phyloP scores from a whole-genome alignment of 1,284 basidiomycete species.

The Cutaneotrichosporon dermatis region DNA sequence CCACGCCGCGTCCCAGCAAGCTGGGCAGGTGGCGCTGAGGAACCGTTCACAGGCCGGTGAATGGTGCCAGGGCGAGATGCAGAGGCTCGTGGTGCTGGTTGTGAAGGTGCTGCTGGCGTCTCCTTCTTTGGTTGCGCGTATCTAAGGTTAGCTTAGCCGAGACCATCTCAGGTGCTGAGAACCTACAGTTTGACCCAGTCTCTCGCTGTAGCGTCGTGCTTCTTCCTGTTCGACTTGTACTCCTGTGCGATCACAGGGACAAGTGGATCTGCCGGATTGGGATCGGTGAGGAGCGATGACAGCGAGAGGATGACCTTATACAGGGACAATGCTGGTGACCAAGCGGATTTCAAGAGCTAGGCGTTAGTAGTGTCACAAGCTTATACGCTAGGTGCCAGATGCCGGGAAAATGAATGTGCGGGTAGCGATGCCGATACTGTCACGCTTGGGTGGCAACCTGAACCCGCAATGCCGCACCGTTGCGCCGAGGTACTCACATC shows the following conservation, averaged over 20 bases:
- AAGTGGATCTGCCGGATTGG: constrained; percentile 81
- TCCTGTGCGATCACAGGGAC: constrained; percentile 59
- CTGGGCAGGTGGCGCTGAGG: constrained; percentile 1
- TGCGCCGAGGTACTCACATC: constrained; percentile 32
- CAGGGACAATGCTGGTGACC: constrained; percentile 83
- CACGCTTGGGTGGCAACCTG: too few species aligned
- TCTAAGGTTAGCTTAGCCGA: constrained; percentile 16
- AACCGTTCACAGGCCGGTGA: constrained; percentile 18
- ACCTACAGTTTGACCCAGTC: constrained; percentile 92
- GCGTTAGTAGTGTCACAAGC: constrained; percentile 28
- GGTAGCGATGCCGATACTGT: too few species aligned
- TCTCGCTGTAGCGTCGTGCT: constrained; percentile 86
- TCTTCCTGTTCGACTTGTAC: constrained; percentile 83
- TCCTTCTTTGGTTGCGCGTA: constrained; percentile 31
- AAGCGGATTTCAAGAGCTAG: constrained; percentile 79
- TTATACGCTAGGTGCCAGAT: neutral
- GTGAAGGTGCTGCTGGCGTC: constrained; percentile 4
- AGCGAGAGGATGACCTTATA: constrained; percentile 92
- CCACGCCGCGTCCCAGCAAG: constrained; percentile 11
- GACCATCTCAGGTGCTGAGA: neutral
- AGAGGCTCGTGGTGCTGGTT: constrained; percentile 6
- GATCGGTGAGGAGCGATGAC: constrained; percentile 94
- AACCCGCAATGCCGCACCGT: too few species aligned
- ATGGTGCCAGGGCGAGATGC: constrained; percentile 13
- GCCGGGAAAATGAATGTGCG: too few species aligned